Base-by-base conservation (phyloP, 306 rosid species). In the Betula pendula region DNA sequence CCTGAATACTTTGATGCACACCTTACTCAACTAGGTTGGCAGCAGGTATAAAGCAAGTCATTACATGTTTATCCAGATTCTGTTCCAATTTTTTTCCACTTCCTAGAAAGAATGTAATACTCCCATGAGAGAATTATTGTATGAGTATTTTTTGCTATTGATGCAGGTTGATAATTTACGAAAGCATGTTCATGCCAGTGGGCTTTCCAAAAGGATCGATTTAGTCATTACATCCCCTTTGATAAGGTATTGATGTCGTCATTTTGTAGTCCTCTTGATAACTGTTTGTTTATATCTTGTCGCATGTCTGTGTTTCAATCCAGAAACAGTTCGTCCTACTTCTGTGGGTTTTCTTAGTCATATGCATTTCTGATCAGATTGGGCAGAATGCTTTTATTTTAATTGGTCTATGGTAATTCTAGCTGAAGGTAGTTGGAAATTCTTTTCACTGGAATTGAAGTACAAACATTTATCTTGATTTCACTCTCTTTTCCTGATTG, bases 1-100 rank as follows among this genome's bases (percentile, higher is more conserved):
- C 89, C 89, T 71, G 87, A 75, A 72, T 86, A 65, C 78, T 86
- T 86, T 68, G 89, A 86, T 74, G 89, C 89, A 16, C 81, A 80
- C 35, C 80, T 86, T 56, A 86, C 89, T 51, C 89, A 80, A 62
- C 78, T 86, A 22, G 89, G 89, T 72, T 86, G 89, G 89, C 83
- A 86, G 83, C 89, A 86, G 86, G 89, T 83, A 38, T 71, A 82
- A 77, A 62, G 60, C 75, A 43, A 78, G 14, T 47, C 31, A 33
- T 49, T 12, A 22, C 6, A 20, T 20, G 3, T 38, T 48, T 17
- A 53, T 55, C 31, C 38, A 6, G 8, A 63, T 31, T 38, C 38
- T 9, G 43, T 22, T 42, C 16, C 48, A n/a, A 24, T 8, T 17
- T 22, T 31, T 68, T 48, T 38, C n/a, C 20, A 5, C 74, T 45